Percentiles rank a stretch among this genome's conserved stretches.
These are phyloP conservation scores for Triadica sebifera DNA, from an alignment of 345 rosid genomes.

Conservation along the genomic window DNA sequence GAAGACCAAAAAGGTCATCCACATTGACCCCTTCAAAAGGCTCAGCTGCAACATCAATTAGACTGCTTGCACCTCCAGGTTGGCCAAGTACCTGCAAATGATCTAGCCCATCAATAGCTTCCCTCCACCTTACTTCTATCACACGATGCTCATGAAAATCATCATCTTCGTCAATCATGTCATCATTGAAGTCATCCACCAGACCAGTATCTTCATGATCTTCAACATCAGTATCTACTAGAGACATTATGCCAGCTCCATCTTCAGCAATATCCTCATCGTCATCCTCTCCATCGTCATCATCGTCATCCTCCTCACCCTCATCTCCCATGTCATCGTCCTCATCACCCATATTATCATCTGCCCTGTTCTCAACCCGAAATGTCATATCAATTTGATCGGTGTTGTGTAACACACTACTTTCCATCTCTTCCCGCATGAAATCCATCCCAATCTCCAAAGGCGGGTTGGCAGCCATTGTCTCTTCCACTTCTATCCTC, in stretches of 20 bases:
- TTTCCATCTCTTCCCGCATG: slow-evolving; percentile 79
- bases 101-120: slow-evolving; percentile 91
- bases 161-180: slow-evolving; percentile 94
- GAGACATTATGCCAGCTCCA: slow-evolving; percentile 93
- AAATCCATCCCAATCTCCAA: slow-evolving; percentile 75
- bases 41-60: slow-evolving; percentile 87
- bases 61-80: slow-evolving; percentile 66
- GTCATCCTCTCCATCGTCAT: slow-evolving; percentile 88
- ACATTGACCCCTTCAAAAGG: slow-evolving; percentile 95
- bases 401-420: slow-evolving; percentile 46
- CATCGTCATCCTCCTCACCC: slow-evolving; percentile 83
- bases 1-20: slow-evolving; percentile 89
- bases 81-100: slow-evolving; percentile 87
- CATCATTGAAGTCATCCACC: slow-evolving; percentile 90
- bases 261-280: slow-evolving; percentile 92
- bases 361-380: slow-evolving; percentile 72
- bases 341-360: slow-evolving; percentile 81
- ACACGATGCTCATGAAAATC: slow-evolving; percentile 89
- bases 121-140: slow-evolving; percentile 95
- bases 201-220: slow-evolving; percentile 89
- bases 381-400: slow-evolving; percentile 86
- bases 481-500: slow-evolving; percentile 67
- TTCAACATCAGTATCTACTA: slow-evolving; percentile 90
- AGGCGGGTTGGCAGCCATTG: slow-evolving; percentile 47
- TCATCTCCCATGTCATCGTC: slow-evolving; percentile 97